These are phyloP conservation scores for Aspergillus coremiiformis DNA, from an alignment of 495 filamentous ascomycete genomes.

Conservation along the genomic window DNA sequence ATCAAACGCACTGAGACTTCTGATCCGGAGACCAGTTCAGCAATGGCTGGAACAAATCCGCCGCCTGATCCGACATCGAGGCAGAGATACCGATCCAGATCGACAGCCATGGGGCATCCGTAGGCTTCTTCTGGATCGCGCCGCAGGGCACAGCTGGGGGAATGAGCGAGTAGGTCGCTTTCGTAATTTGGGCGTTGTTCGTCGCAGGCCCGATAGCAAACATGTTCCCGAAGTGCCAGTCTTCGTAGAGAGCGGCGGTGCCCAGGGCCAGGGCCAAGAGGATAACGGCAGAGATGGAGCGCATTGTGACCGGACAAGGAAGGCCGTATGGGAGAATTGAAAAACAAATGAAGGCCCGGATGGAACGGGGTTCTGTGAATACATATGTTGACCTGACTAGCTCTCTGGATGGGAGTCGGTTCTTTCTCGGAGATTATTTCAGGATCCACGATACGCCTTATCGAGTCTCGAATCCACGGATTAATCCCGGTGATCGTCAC, in stretches of 20 bases:
- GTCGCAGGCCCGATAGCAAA: conserved; percentile 7
- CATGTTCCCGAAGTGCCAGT: conserved; percentile 10
- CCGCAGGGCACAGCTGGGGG: conserved; percentile 6
- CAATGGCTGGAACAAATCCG: conserved; percentile 11
- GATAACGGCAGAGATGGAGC: neutral
- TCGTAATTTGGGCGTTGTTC: conserved; percentile 9
- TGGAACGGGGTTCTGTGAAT: too few relatives aligned
- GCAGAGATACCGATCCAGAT: conserved; percentile 7
- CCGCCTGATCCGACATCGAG: neutral
- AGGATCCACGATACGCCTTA: neutral
- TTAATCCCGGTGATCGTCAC: too few relatives aligned
- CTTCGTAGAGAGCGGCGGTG: conserved; percentile 7
- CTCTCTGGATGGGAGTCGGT: neutral
- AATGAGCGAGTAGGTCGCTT: conserved; percentile 9
- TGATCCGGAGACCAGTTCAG: conserved; percentile 13
- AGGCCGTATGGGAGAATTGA: neutral
- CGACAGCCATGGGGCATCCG: conserved; percentile 8
- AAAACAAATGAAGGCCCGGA: neutral
- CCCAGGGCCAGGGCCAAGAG: conserved; percentile 6
- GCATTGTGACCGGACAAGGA: neutral
- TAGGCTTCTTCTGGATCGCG: neutral
- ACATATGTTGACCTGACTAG: neutral
- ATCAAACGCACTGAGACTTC: conserved; percentile 3
- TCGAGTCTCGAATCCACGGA: too few relatives aligned
- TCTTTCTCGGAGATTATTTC: neutral